A percentile compares a stretch with the other conserved stretches of the same genome.
These are phyloP conservation scores for Cercospora janseana DNA, from an alignment of 2,329 filamentous ascomycete species.

Conservation along the genomic window DNA sequence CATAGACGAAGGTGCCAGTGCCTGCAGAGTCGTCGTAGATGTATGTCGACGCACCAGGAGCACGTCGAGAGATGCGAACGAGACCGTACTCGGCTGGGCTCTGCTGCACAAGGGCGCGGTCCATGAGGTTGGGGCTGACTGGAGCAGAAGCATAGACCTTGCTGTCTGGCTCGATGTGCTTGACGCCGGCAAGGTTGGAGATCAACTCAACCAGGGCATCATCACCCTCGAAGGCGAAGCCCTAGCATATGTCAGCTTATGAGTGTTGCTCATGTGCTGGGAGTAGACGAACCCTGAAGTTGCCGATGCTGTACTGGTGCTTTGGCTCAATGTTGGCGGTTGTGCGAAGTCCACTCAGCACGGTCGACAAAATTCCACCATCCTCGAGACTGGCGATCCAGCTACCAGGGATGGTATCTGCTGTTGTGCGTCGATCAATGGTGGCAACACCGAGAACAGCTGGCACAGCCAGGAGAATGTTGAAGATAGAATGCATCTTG, in stretches of 20 bases:
- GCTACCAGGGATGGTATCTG: constrained; percentile 21
- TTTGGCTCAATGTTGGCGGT: constrained; percentile 22
- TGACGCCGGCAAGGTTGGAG: constrained; percentile 32
- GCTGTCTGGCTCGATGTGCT: constrained; percentile 44
- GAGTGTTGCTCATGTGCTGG: constrained; percentile 15
- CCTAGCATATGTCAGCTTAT: constrained; percentile 41
- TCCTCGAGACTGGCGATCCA: constrained; percentile 27
- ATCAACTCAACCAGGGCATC: constrained; percentile 38
- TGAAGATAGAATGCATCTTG: constrained; percentile 24
- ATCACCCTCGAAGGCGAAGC: constrained; percentile 40
- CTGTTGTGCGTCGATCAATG: constrained; percentile 23
- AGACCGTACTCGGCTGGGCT: constrained; percentile 27
- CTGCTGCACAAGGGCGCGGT: constrained; percentile 23
- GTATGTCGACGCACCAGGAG: constrained; percentile 28
- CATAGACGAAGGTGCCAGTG: constrained; percentile 20
- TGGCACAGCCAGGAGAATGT: constrained; percentile 26
- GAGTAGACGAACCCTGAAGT: constrained; percentile 4
- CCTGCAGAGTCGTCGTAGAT: constrained; percentile 25
- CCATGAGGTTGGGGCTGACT: constrained; percentile 11
- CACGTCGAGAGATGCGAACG: constrained; percentile 25
- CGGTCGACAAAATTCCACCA: constrained; percentile 13
- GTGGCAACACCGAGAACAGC: constrained; percentile 21
- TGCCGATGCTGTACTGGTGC: constrained; percentile 18
- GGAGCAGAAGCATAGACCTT: constrained; percentile 37
- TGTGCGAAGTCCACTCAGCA: constrained; percentile 18